Percentiles rank a stretch among this genome's conserved stretches.
Conservation (phyloP, 495 filamentous ascomycete species). For the Podospora australis region DNA sequence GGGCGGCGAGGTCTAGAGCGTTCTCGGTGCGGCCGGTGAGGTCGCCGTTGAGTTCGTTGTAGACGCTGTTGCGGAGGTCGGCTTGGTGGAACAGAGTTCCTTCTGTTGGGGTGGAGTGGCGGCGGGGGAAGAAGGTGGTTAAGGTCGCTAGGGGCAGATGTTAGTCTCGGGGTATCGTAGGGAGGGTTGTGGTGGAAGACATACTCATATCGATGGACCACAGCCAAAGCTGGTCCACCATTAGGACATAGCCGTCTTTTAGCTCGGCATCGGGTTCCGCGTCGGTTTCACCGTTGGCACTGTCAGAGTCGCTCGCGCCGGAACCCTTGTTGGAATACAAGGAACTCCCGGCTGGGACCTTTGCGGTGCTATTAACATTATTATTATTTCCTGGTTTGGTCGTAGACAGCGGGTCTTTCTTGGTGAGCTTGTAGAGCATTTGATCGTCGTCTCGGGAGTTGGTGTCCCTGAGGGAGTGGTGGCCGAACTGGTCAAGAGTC, state of each 20-base stretch:
- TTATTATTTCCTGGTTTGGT: neutral
- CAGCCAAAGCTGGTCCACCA: conserved; percentile 67
- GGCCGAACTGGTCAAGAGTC: conserved; percentile 62
- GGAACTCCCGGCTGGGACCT: neutral
- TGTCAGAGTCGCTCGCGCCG: neutral
- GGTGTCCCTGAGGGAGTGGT: conserved; percentile 56
- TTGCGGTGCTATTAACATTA: neutral
- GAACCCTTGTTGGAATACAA: conserved; percentile 5
- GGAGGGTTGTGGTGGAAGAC: no score
- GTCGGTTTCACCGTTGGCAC: conserved; percentile 4
- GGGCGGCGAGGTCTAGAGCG: conserved; percentile 54
- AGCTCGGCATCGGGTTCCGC: conserved; percentile 31
- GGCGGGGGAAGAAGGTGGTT: conserved; percentile 53
- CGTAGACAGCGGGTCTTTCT: conserved; percentile 18
- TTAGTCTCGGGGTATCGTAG: no score
- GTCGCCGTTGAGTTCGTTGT: conserved; percentile 64
- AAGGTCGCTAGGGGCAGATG: no score
- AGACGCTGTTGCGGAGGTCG: conserved; percentile 58
- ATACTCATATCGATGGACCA: conserved; percentile 59
- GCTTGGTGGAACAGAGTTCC: conserved; percentile 55
- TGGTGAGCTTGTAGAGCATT: conserved; percentile 65
- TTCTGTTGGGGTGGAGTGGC: conserved; percentile 41
- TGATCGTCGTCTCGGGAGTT: conserved; percentile 60
- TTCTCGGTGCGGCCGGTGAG: conserved; percentile 58
- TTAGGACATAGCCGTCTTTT: conserved; percentile 55